phyloP scores from a whole-genome alignment of 2,329 filamentous ascomycete genomes.

The Penicillium brasilianum region DNA sequence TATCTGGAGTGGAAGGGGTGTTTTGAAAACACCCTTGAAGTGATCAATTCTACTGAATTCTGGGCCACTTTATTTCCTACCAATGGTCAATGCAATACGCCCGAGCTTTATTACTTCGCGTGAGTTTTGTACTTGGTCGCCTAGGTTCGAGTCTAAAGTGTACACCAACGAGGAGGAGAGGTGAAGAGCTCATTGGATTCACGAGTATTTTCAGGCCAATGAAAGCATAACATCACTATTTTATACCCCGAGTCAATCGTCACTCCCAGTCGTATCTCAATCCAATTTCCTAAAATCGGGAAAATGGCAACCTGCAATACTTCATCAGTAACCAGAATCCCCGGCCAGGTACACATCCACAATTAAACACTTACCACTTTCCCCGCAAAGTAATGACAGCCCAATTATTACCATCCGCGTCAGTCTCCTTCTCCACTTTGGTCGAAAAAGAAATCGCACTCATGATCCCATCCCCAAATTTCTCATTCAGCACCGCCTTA shows the following conservation, averaged over 20 bases:
- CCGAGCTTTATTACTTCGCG: too few species aligned
- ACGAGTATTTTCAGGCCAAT: background rate
- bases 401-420: conserved; percentile 80
- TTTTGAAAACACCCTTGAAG: background rate
- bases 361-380: conserved; percentile 69
- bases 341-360: too few species aligned
- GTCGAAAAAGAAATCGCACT: conserved; percentile 91
- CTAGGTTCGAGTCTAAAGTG: too few species aligned
- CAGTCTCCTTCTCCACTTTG: conserved; percentile 91
- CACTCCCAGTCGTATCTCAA: too few species aligned
- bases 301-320: conserved; percentile 51
- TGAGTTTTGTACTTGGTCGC: too few species aligned
- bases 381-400: conserved; percentile 81
- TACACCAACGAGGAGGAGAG: too few species aligned
- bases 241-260: background rate
- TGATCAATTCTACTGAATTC: background rate
- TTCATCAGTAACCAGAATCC: background rate
- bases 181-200: background rate
- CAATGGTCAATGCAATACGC: too few species aligned
- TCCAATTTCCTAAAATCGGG: conserved; percentile 43
- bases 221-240: background rate
- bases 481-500: conserved; percentile 94
- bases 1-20: background rate
- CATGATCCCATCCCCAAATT: conserved; percentile 95
- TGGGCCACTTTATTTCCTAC: background rate